Conservation (phyloP, 768 basidiomycete genomes). For the Suillus lakei region DNA sequence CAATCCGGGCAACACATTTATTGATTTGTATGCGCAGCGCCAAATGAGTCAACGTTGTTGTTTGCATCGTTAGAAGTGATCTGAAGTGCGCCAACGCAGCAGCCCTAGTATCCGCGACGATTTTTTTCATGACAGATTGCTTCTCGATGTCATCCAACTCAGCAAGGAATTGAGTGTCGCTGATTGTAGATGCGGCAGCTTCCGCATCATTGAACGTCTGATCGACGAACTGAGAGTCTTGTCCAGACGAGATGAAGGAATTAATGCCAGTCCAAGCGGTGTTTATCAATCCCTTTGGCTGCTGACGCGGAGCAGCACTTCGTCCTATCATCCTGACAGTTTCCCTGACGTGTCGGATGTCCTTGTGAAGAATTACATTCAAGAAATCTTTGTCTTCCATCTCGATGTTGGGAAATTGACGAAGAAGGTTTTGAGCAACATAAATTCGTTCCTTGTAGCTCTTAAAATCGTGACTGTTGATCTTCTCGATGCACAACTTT, state of each 20-base stretch:
- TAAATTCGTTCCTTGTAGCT: conserved; percentile 19
- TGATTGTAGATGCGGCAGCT: not conserved
- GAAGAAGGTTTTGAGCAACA: conserved; percentile 11
- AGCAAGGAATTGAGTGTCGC: conserved; percentile 22
- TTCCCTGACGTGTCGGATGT: conserved; percentile 5
- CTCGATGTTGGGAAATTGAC: conserved; percentile 2
- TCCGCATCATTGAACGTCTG: conserved; percentile 11
- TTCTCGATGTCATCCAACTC: conserved; percentile 11
- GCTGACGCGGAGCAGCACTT: not conserved
- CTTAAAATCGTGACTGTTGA: conserved; percentile 14
- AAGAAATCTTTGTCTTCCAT: conserved; percentile 1
- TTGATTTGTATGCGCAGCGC: conserved; percentile 18
- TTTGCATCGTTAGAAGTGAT: not conserved
- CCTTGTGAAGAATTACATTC: conserved; percentile 8
- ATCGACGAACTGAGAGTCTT: conserved; percentile 3
- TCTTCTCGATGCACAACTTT: not conserved
- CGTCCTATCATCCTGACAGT: not conserved
- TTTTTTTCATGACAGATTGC: conserved; percentile 1
- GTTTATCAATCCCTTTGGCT: not conserved
- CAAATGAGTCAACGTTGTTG: not conserved
- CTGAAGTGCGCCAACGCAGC: not conserved
- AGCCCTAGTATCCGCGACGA: conserved; percentile 1
- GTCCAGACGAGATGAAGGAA: not conserved
- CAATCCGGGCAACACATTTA: not conserved
- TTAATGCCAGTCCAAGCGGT: not conserved